These are phyloP conservation scores for Colletotrichum lindemuthianum DNA, from an alignment of 2,329 filamentous ascomycete genomes.

Conservation along the genomic window DNA sequence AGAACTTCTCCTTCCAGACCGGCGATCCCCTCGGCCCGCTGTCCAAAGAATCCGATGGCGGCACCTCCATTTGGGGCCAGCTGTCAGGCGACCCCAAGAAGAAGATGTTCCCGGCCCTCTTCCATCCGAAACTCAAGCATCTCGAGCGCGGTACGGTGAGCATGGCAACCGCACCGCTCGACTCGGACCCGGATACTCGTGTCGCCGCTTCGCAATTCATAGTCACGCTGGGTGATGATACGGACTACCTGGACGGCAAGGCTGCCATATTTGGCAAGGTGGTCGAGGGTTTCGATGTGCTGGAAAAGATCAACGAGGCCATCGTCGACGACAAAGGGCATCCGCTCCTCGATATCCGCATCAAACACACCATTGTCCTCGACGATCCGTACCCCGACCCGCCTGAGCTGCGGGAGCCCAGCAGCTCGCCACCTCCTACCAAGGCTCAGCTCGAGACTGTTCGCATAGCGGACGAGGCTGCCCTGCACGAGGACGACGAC, in stretches of 20 bases:
- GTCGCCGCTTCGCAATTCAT: constrained; percentile 93
- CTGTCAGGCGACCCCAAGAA: constrained; percentile 73
- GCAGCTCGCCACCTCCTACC: constrained; percentile 81
- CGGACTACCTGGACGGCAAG: constrained; percentile 91
- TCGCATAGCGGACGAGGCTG: constrained; percentile 89
- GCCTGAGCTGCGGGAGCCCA: constrained; percentile 77
- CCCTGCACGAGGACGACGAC: constrained; percentile 76
- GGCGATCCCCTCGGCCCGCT: constrained; percentile 92
- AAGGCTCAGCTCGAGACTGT: constrained; percentile 90
- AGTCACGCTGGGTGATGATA: constrained; percentile 87
- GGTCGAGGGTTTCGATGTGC: constrained; percentile 91
- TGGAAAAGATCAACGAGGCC: constrained; percentile 92
- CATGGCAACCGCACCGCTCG: constrained; percentile 89
- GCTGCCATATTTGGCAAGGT: constrained; percentile 96
- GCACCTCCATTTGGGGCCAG: constrained; percentile 91
- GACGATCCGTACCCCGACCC: constrained; percentile 95
- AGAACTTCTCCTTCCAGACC: constrained; percentile 95
- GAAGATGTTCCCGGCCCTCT: constrained; percentile 83
- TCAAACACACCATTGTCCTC: constrained; percentile 90
- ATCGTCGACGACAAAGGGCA: constrained; percentile 88
- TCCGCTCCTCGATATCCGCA: constrained; percentile 92
- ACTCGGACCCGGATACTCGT: constrained; percentile 81
- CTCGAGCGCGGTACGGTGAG: constrained; percentile 90
- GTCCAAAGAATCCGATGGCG: constrained; percentile 87
- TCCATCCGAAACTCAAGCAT: constrained; percentile 90